Evolutionary conservation across 305 asterid genomes (phyloP).

Genomic region (Plantago coronopus): DNA sequence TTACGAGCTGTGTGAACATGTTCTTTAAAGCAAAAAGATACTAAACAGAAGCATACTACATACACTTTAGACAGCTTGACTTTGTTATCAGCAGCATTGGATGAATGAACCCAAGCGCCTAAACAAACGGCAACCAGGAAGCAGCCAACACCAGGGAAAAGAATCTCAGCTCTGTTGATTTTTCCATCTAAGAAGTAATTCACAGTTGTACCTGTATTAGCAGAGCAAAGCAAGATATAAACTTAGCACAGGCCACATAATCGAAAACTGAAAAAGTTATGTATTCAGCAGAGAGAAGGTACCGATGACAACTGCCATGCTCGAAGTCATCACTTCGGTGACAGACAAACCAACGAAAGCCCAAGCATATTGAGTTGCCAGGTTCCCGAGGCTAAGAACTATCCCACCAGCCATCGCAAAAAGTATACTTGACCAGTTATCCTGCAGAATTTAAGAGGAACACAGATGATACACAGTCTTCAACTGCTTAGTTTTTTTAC

Average conservation of each 20-base stretch:
- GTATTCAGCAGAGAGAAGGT: slow-evolving; percentile 4
- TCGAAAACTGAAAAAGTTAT: background rate
- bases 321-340: slow-evolving; percentile 75
- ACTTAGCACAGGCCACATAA: slow-evolving; percentile 8
- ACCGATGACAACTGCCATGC: slow-evolving; percentile 91
- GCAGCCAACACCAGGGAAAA: slow-evolving; percentile 66
- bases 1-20: background rate
- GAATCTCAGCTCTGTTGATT: slow-evolving; percentile 65
- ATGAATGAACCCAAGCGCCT: slow-evolving; percentile 73
- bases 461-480: background rate
- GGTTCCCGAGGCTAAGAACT: slow-evolving; percentile 78
- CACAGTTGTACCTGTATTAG: slow-evolving; percentile 46
- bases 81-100: slow-evolving; percentile 67
- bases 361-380: slow-evolving; percentile 88
- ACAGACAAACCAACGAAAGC: slow-evolving; percentile 87
- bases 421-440: slow-evolving; percentile 67
- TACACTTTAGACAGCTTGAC: slow-evolving; percentile 54
- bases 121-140: slow-evolving; percentile 77
- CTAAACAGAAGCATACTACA: slow-evolving; percentile 9
- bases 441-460: slow-evolving; percentile 35
- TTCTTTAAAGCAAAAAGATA: background rate
- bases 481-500: too few species aligned
- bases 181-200: slow-evolving; percentile 61
- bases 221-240: slow-evolving; percentile 4
- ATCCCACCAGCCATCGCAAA: slow-evolving; percentile 90